These are phyloP conservation scores for Jackrogersella multiformis DNA, from an alignment of 495 filamentous ascomycete species.

Conservation along the genomic window DNA sequence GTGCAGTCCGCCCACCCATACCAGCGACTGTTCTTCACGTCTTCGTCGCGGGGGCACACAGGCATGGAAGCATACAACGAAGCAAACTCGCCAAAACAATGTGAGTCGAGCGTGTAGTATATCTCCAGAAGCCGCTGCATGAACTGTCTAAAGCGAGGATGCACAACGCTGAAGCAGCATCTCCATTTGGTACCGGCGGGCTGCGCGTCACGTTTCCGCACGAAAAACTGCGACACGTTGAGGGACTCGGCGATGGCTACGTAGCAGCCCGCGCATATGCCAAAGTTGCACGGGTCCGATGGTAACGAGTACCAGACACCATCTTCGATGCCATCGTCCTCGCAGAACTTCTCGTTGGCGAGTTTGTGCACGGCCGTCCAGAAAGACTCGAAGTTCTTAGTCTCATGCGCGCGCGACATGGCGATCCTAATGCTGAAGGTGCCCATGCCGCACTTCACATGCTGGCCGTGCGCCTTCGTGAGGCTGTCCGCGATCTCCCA, in stretches of 20 bases:
- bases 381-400: slow-evolving; percentile 41
- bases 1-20: slow-evolving; percentile 52
- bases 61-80: slow-evolving; percentile 45
- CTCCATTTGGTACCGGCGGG: slow-evolving; percentile 27
- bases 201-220: slow-evolving; percentile 22
- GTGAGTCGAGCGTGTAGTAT: slow-evolving; percentile 30
- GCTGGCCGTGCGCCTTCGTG: slow-evolving; percentile 6
- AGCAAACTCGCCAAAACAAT: slow-evolving; percentile 25
- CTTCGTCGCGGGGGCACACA: slow-evolving; percentile 44
- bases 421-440: slow-evolving; percentile 42
- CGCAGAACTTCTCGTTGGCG: slow-evolving; percentile 40
- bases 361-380: slow-evolving; percentile 43
- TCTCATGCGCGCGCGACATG: slow-evolving; percentile 44
- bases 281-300: slow-evolving; percentile 44
- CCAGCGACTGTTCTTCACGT: slow-evolving; percentile 44
- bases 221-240: slow-evolving; percentile 42
- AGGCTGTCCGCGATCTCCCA: slow-evolving; percentile 27
- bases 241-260: slow-evolving; percentile 44
- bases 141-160: slow-evolving; percentile 27
- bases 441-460: slow-evolving; percentile 40
- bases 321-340: slow-evolving; percentile 46
- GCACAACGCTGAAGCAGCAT: slow-evolving; percentile 34
- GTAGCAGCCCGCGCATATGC: slow-evolving; percentile 49
- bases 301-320: slow-evolving; percentile 49
- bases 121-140: slow-evolving; percentile 32